Percentiles rank a stretch among this genome's conserved stretches.
Conservation (phyloP, 495 filamentous ascomycete species). For the Aspergillus indologenus region DNA sequence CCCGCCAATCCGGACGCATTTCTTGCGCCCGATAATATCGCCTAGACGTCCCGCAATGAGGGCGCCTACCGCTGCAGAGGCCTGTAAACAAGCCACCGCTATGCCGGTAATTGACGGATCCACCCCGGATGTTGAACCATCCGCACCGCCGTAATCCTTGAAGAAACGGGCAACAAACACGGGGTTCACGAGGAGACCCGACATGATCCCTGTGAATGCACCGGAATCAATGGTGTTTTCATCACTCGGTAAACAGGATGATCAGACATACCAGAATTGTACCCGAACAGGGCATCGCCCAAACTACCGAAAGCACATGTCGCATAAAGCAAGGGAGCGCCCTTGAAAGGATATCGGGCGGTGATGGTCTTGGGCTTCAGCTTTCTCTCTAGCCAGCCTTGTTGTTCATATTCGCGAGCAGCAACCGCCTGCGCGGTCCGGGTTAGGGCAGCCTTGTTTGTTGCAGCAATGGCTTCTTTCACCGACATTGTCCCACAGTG, state of each 20-base stretch:
- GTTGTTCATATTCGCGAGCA: constrained; percentile 16
- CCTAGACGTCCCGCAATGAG: constrained; percentile 29
- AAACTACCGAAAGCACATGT: constrained; percentile 32
- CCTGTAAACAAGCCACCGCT: constrained; percentile 29
- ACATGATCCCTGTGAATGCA: constrained; percentile 24
- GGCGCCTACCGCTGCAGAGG: constrained; percentile 29
- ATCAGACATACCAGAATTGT: constrained; percentile 28
- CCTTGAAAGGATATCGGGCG: constrained; percentile 28
- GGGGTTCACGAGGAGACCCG: constrained; percentile 30
- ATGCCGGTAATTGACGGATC: constrained; percentile 34
- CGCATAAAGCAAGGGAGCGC: constrained; percentile 22
- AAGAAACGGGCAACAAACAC: constrained; percentile 30
- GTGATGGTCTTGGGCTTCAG: constrained; percentile 27
- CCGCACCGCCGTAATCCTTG: constrained; percentile 27
- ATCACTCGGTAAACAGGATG: neutral
- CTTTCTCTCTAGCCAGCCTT: constrained; percentile 27
- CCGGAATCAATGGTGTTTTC: constrained; percentile 9
- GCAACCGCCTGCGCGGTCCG: constrained; percentile 13
- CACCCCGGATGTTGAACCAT: constrained; percentile 21
- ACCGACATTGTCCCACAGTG: neutral
- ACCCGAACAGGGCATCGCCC: constrained; percentile 31
- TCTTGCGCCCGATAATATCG: constrained; percentile 32
- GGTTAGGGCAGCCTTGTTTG: neutral
- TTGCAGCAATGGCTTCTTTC: neutral
- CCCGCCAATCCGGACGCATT: constrained; percentile 29